Evolutionary conservation across 805 yeast genomes (phyloP), one percentile per base, ranked within the genome.

Genomic region (Candida namnaoensis): DNA sequence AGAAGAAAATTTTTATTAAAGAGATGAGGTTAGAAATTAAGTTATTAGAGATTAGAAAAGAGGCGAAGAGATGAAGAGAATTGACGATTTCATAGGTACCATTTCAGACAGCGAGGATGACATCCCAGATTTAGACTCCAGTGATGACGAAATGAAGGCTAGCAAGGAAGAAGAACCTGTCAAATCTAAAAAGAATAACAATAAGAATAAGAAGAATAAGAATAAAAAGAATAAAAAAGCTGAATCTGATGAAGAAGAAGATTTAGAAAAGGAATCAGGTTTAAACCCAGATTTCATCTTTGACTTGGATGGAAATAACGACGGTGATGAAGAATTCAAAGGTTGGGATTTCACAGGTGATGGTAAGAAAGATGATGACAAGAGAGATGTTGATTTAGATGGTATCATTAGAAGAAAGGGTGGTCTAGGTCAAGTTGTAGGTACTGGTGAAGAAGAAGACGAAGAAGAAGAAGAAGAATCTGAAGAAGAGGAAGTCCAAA

Each of bases 261-360:
- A 55, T 23, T 71, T 62, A 10, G 65, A 61, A 19, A 64, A 60
- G 39, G 70, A 73, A n/a, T 71, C 69, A 35, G 88, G 76, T 43
- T 58, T 88, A 37, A 80, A 87, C 50, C 88, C 90, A 5, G 81
- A 77, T 32, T 88, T 93, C 56, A 62, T 71, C 15, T 90, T 90
- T 56, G 73, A 78, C 23, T 49, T 80, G 10, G 91, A 78, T 26
- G 86, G 76, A 8, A 76, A 70, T 26, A 80, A 70, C 30, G 59
- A 64, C 32, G 59, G 64, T 14, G 64, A 57, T 36, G 47, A 69
- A 4, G 65, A 65, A 4, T 78, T 81, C 41, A 78, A 75, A 43
- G 96, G 95, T 5, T 88, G 97, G 96, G 88, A 88, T 51, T 87
- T 88, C 56, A 75, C 71, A 35, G 77, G 76, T 41, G 77, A 73